Conservation (phyloP, 768 basidiomycete genomes). For the Dendrothele bispora region DNA sequence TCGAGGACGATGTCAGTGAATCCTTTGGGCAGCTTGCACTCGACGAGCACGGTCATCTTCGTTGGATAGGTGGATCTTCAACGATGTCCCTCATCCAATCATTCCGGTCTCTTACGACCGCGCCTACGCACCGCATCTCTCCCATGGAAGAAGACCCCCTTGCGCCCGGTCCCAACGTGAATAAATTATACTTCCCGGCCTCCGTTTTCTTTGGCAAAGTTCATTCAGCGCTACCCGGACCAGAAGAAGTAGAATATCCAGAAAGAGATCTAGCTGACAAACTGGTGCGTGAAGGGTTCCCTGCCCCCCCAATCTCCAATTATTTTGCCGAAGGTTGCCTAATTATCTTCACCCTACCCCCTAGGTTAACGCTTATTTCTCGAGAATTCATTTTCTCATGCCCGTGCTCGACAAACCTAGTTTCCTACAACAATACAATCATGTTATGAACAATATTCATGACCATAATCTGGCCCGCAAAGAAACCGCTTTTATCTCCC, state of each 20-base stretch:
- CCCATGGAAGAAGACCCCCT: conserved; percentile 84
- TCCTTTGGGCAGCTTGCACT: conserved; percentile 86
- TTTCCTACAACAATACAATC: conserved; percentile 71
- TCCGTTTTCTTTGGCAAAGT: conserved; percentile 86
- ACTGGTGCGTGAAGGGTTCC: conserved; percentile 75
- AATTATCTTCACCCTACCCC: conserved; percentile 19
- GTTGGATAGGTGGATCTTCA: conserved; percentile 91
- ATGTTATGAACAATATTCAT: conserved; percentile 69
- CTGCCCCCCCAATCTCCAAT: too few species aligned
- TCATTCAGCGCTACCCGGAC: conserved; percentile 74
- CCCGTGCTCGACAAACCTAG: conserved; percentile 85
- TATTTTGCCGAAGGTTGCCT: conserved; percentile 14
- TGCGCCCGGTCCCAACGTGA: conserved; percentile 75
- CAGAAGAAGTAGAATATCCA: conserved; percentile 87
- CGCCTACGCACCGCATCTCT: conserved; percentile 74
- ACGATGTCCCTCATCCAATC: conserved; percentile 92
- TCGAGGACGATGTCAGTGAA: conserved; percentile 78
- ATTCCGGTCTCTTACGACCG: conserved; percentile 70
- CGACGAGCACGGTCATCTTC: conserved; percentile 87
- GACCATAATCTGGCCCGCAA: conserved; percentile 53
- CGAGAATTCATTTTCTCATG: conserved; percentile 84
- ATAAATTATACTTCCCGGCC: conserved; percentile 87
- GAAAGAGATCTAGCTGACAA: conserved; percentile 85
- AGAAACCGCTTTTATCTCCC: conserved; percentile 75
- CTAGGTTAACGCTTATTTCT: conserved; percentile 86